A percentile compares a stretch with the other conserved stretches of the same genome.
phyloP scores from a whole-genome alignment of 768 basidiomycete species.

The Mycena venus region DNA sequence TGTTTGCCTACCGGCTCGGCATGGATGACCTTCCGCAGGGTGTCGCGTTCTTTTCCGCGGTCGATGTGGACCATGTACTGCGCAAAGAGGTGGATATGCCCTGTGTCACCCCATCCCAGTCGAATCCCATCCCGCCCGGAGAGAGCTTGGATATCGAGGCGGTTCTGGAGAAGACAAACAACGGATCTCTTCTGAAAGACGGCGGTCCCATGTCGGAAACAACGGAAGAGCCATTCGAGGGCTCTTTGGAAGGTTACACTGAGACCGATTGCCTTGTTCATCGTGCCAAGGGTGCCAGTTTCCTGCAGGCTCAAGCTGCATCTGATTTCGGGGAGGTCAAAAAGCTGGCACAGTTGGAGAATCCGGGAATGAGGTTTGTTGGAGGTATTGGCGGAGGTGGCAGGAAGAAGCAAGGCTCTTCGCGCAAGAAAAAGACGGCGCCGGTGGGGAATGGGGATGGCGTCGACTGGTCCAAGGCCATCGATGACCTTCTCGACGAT shows the following conservation, averaged over 20 bases:
- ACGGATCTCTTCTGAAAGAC: constrained; percentile 74
- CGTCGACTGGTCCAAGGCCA: constrained; percentile 57
- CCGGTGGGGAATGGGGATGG: constrained; percentile 57
- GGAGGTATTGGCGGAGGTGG: constrained; percentile 46
- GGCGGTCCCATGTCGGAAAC: constrained; percentile 66
- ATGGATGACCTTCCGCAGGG: constrained; percentile 97
- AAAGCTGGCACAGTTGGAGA: constrained; percentile 68
- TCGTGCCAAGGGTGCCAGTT: constrained; percentile 72
- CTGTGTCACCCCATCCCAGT: constrained; percentile 95
- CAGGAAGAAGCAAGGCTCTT: constrained; percentile 20
- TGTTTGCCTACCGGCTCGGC: constrained; percentile 93
- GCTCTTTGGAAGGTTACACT: constrained; percentile 63
- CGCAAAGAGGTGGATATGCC: constrained; percentile 98
- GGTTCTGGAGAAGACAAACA: constrained; percentile 75
- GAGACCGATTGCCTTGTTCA: constrained; percentile 75
- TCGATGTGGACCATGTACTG: constrained; percentile 91
- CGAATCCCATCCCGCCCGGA: constrained; percentile 85
- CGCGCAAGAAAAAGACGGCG: constrained; percentile 39
- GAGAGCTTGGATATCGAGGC: constrained; percentile 82
- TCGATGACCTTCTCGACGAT: constrained; percentile 48
- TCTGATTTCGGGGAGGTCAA: constrained; percentile 79
- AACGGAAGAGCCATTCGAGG: constrained; percentile 38
- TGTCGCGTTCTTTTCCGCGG: constrained; percentile 96
- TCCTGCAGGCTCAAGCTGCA: constrained; percentile 84
- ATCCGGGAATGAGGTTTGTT: constrained; percentile 55